Conservation (phyloP, 2,329 filamentous ascomycete genomes). For the Periconia sp. region DNA sequence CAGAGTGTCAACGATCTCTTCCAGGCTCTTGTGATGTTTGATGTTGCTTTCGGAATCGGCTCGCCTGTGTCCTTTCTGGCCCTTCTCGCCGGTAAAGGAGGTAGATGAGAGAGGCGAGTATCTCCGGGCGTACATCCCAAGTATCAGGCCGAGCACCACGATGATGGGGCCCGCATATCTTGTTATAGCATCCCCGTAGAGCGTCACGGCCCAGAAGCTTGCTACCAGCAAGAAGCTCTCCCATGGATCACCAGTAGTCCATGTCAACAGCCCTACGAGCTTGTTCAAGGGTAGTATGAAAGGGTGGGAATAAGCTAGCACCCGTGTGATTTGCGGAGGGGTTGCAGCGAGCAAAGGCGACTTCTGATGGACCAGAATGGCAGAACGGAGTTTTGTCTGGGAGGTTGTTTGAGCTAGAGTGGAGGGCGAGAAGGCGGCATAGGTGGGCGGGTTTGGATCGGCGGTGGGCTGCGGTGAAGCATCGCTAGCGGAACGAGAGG, state of each 20-base stretch:
- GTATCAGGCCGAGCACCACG: constrained; percentile 75
- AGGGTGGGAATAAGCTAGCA: constrained; percentile 92
- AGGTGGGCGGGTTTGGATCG: constrained; percentile 66
- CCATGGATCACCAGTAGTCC: constrained; percentile 93
- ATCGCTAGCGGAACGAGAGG: constrained; percentile 40
- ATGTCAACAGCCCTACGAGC: constrained; percentile 81
- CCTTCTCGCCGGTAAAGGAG: constrained; percentile 68
- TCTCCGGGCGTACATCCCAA: constrained; percentile 88
- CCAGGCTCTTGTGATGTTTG: constrained; percentile 87
- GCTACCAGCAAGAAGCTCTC: constrained; percentile 91
- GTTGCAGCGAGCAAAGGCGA: constrained; percentile 90
- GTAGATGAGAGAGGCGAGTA: constrained; percentile 91
- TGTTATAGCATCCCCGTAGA: constrained; percentile 85
- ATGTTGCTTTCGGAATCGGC: constrained; percentile 62
- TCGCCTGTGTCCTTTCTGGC: constrained; percentile 55
- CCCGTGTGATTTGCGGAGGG: constrained; percentile 90
- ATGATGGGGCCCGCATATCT: constrained; percentile 81
- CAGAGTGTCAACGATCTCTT: constrained; percentile 94
- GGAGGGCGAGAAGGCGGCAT: constrained; percentile 86
- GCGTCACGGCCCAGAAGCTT: constrained; percentile 79
- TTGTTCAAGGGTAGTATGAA: constrained; percentile 89
- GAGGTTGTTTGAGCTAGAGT: constrained; percentile 70
- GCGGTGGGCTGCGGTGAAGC: constrained; percentile 38
- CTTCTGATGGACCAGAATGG: constrained; percentile 95
- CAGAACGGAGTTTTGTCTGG: constrained; percentile 76